Conservation (phyloP, 2,329 filamentous ascomycete genomes). For the Fusarium kyushuense region DNA sequence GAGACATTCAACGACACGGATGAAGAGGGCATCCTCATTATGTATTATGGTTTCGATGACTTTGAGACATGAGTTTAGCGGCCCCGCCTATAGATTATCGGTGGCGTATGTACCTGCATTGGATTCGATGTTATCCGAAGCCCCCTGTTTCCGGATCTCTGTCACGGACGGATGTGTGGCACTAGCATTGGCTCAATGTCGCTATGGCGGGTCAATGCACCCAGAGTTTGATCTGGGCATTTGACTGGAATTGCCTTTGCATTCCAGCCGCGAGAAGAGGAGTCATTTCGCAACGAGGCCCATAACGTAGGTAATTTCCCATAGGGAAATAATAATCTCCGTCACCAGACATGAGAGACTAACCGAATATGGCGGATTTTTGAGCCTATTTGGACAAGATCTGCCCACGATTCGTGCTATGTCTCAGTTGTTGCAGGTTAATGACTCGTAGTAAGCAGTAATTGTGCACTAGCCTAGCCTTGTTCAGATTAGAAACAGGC, state of each 20-base stretch:
- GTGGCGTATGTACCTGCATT: neutral
- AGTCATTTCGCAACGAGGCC: no score
- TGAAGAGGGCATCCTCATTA: neutral
- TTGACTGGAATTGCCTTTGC: neutral
- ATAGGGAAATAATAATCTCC: no score
- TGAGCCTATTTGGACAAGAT: no score
- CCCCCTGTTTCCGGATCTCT: neutral
- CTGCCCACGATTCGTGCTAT: no score
- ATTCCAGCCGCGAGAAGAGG: neutral
- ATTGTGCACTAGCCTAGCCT: no score
- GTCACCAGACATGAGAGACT: no score
- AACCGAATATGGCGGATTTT: no score
- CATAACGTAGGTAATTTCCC: no score
- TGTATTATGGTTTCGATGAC: neutral
- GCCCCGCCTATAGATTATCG: neutral
- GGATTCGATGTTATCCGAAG: neutral
- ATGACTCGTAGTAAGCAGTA: no score
- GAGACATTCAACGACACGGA: neutral
- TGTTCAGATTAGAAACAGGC: no score
- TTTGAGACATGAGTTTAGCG: neutral
- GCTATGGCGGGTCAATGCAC: neutral
- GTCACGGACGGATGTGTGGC: neutral
- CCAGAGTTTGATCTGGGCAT: neutral
- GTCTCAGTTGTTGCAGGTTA: no score
- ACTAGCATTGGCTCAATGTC: neutral